Conservation (phyloP, 768 basidiomycete genomes). For the Saitozyma podzolica region DNA sequence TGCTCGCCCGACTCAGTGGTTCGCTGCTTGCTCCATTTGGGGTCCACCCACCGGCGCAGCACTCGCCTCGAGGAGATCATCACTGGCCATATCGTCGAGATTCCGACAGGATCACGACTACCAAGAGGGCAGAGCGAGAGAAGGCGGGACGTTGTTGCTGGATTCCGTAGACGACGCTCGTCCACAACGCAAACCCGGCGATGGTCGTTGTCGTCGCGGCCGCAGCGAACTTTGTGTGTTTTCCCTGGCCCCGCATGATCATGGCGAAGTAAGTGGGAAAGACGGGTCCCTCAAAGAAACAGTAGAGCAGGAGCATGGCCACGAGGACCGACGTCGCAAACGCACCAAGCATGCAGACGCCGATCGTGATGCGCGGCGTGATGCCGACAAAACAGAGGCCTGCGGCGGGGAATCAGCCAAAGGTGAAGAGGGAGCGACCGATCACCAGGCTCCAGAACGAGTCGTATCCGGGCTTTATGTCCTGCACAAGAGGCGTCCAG, state of each 20-base stretch:
- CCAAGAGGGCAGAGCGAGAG: no score
- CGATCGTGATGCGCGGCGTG: constrained; percentile 36
- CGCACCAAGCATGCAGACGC: constrained; percentile 30
- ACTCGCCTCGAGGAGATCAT: no score
- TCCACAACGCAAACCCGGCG: constrained; percentile 33
- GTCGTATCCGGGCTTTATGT: constrained; percentile 20
- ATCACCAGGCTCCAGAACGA: constrained; percentile 25
- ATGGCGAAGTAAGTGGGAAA: constrained; percentile 49
- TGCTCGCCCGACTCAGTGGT: no score
- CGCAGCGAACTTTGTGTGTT: constrained; percentile 38
- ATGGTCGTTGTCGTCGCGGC: constrained; percentile 36
- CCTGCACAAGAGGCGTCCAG: constrained; percentile 25
- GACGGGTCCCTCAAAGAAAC: constrained; percentile 45
- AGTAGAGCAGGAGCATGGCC: constrained; percentile 28
- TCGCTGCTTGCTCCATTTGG: no score
- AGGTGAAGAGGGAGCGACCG: constrained; percentile 34
- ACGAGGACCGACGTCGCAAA: constrained; percentile 32
- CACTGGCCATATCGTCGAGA: no score
- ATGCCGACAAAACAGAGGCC: constrained; percentile 34
- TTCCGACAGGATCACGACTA: no score
- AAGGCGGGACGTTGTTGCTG: constrained; percentile 7
- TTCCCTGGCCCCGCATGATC: constrained; percentile 36
- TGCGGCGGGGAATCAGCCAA: constrained; percentile 41
- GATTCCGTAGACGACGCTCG: constrained; percentile 34
- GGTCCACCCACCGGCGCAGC: no score